Evolutionary conservation across 371 early-diverging fungal species (phyloP).

Genomic region (Basidiobolus heterosporus): DNA sequence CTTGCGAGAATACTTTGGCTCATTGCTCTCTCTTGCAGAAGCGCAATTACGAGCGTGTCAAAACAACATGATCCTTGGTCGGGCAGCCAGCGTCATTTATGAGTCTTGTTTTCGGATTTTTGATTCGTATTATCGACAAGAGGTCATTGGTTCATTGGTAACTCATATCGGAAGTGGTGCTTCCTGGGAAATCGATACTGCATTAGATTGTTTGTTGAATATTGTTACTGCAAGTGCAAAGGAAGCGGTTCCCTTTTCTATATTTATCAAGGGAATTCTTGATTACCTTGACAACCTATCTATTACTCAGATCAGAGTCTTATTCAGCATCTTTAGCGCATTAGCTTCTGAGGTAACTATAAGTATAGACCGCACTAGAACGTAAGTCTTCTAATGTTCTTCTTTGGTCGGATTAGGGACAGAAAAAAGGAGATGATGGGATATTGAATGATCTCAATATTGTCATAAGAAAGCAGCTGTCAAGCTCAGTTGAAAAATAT

Average conservation of each 20-base stretch:
- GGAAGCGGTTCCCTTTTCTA: slow-evolving; percentile 34
- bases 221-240: slow-evolving; percentile 29
- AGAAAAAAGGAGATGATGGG: slow-evolving; percentile 5
- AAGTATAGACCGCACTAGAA: not conserved
- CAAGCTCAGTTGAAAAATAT: slow-evolving; percentile 45
- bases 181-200: slow-evolving; percentile 41
- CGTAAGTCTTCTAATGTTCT: not conserved
- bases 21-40: slow-evolving; percentile 41
- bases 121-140: slow-evolving; percentile 53
- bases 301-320: slow-evolving; percentile 38
- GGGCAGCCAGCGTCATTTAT: slow-evolving; percentile 31
- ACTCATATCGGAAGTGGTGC: slow-evolving; percentile 72
- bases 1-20: slow-evolving; percentile 32
- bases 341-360: slow-evolving; percentile 39
- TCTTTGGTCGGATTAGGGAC: not conserved
- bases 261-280: slow-evolving; percentile 60
- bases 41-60: slow-evolving; percentile 34
- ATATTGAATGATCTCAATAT: slow-evolving; percentile 55
- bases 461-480: slow-evolving; percentile 63
- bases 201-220: slow-evolving; percentile 33
- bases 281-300: slow-evolving; percentile 59
- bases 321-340: slow-evolving; percentile 55
- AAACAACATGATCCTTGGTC: slow-evolving; percentile 20
- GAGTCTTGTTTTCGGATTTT: slow-evolving; percentile 27
- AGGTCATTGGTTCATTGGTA: slow-evolving; percentile 55